These are phyloP conservation scores for Ogataea pilisensis DNA, from an alignment of 805 yeast genomes.

Conservation along the genomic window DNA sequence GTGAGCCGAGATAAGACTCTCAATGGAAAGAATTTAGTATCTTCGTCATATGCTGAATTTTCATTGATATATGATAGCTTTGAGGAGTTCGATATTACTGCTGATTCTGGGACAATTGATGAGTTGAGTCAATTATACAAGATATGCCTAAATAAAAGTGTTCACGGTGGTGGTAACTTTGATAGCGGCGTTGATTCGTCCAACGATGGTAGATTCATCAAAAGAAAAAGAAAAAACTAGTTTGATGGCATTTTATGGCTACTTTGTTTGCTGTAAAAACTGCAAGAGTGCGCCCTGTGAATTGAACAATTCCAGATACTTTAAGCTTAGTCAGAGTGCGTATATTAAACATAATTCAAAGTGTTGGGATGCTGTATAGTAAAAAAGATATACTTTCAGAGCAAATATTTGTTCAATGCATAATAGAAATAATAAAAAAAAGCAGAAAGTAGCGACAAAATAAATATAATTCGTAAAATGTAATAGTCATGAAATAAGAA, in stretches of 20 bases:
- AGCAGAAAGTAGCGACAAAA: too few species aligned
- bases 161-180: not conserved
- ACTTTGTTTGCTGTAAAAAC: not conserved
- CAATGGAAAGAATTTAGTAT: conserved; percentile 7
- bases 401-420: too few species aligned
- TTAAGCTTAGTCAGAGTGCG: too few species aligned
- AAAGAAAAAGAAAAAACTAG: not conserved
- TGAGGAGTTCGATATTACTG: conserved; percentile 14
- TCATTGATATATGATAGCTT: conserved; percentile 21
- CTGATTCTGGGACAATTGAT: conserved; percentile 22
- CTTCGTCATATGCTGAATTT: conserved; percentile 29
- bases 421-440: too few species aligned
- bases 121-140: conserved; percentile 22
- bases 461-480: too few species aligned
- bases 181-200: not conserved
- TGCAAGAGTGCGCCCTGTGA: not conserved
- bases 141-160: conserved; percentile 3
- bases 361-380: too few species aligned
- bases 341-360: too few species aligned
- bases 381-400: too few species aligned
- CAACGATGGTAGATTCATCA: not conserved
- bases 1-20: conserved; percentile 40
- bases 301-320: too few species aligned
- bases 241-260: not conserved
- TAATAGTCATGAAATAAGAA: too few species aligned